A percentile compares a stretch with the other conserved stretches of the same genome.
These are phyloP conservation scores for Pseudogymnoascus sp. DNA, from an alignment of 2,329 filamentous ascomycete genomes.

Conservation along the genomic window DNA sequence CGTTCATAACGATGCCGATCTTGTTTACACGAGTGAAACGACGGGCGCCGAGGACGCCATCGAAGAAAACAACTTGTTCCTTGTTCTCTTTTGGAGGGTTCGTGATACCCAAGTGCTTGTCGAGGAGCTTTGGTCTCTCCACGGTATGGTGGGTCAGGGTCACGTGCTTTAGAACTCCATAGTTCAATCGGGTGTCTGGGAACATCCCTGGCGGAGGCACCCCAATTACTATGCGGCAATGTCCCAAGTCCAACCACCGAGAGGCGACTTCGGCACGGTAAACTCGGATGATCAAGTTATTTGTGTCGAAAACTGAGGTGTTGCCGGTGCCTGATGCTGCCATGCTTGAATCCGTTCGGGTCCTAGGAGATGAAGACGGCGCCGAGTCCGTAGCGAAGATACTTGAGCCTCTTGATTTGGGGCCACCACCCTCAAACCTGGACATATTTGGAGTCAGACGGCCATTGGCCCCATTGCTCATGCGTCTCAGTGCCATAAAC, in stretches of 20 bases:
- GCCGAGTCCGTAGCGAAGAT: slow-evolving; percentile 48
- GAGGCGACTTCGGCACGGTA: slow-evolving; percentile 70
- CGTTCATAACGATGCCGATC: slow-evolving; percentile 22
- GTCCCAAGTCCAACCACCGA: slow-evolving; percentile 89
- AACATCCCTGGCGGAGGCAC: slow-evolving; percentile 59
- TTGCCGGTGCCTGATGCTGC: slow-evolving; percentile 31
- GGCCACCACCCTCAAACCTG: slow-evolving; percentile 17
- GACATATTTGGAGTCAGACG: slow-evolving; percentile 35
- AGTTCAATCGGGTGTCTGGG: slow-evolving; percentile 52
- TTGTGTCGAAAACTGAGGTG: slow-evolving; percentile 57
- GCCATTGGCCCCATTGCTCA: slow-evolving; percentile 57
- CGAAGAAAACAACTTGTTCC: slow-evolving; percentile 58
- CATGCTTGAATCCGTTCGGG: slow-evolving; percentile 22
- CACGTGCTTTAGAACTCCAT: slow-evolving; percentile 76
- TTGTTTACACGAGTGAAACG: slow-evolving; percentile 22
- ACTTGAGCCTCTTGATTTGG: slow-evolving; percentile 39
- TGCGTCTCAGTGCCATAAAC: slow-evolving; percentile 68
- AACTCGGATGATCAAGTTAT: slow-evolving; percentile 78
- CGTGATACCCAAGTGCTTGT: not conserved
- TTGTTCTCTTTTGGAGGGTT: not conserved
- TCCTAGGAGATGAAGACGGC: slow-evolving; percentile 19
- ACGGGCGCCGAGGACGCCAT: slow-evolving; percentile 63
- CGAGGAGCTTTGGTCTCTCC: slow-evolving; percentile 37
- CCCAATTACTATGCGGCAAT: slow-evolving; percentile 76
- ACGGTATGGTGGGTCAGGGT: slow-evolving; percentile 61